Evolutionary conservation across 768 basidiomycete species (phyloP).

Genomic region (Termitomyces sp.): DNA sequence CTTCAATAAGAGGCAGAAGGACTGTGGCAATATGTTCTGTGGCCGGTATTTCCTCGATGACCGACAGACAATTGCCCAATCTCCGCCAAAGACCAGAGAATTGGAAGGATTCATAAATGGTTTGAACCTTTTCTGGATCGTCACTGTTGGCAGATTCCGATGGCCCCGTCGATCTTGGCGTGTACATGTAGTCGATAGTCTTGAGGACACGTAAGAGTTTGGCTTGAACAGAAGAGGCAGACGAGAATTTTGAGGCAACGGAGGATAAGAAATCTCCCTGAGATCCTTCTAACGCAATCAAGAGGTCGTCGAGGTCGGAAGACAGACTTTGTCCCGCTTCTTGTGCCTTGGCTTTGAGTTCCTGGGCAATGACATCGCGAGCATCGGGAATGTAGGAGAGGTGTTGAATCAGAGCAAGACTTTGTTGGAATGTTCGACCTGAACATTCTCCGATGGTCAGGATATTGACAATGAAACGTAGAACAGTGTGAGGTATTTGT

Average conservation of each 20-base stretch:
- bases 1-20: constrained; percentile 90
- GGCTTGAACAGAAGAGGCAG: constrained; percentile 93
- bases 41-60: constrained; percentile 77
- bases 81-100: constrained; percentile 87
- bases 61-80: constrained; percentile 83
- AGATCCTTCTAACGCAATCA: constrained; percentile 53
- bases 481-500: constrained; percentile 77
- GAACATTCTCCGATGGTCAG: constrained; percentile 97
- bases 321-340: constrained; percentile 78
- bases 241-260: constrained; percentile 86
- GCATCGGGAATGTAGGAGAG: constrained; percentile 86
- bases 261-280: constrained; percentile 56
- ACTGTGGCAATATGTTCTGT: constrained; percentile 90
- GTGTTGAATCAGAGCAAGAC: constrained; percentile 88
- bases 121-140: constrained; percentile 78
- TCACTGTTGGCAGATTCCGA: constrained; percentile 36
- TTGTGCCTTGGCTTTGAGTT: constrained; percentile 82
- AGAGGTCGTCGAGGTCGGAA: constrained; percentile 75
- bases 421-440: constrained; percentile 93
- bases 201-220: constrained; percentile 93
- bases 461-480: constrained; percentile 93
- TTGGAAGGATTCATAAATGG: constrained; percentile 88
- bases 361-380: constrained; percentile 84
- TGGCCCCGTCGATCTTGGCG: constrained; percentile 44
- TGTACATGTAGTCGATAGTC: constrained; percentile 96